These are phyloP conservation scores for Petunia axillaris DNA, from an alignment of 257 asterid genomes.

Conservation along the genomic window DNA sequence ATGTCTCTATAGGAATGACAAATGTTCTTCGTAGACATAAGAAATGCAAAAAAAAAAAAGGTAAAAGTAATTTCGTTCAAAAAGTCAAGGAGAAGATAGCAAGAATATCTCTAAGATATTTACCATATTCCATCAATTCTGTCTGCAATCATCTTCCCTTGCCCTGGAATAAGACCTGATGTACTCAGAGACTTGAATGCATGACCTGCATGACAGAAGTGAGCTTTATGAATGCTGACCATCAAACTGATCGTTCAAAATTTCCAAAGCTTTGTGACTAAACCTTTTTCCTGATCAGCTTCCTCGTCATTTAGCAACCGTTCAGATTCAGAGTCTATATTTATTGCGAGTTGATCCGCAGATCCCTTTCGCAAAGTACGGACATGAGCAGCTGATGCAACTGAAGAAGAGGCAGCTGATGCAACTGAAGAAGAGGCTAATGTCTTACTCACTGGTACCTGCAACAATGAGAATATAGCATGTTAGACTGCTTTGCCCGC, in stretches of 20 bases:
- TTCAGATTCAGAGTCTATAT: constrained; percentile 78
- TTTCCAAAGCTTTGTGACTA: not conserved
- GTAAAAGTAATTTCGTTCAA: constrained; percentile 9
- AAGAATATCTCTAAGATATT: constrained; percentile 26
- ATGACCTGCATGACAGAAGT: constrained; percentile 64
- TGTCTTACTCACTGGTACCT: constrained; percentile 64
- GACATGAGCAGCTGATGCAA: constrained; percentile 75
- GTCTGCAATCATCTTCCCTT: constrained; percentile 86
- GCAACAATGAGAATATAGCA: constrained; percentile 39
- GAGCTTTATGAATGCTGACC: constrained; percentile 19
- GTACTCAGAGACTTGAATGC: constrained; percentile 77
- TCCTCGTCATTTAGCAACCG: constrained; percentile 58
- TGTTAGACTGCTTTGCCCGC: not conserved
- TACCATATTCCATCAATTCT: constrained; percentile 95
- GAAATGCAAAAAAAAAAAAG: constrained; percentile 8
- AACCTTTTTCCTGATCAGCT: constrained; percentile 89
- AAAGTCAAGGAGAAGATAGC: not conserved
- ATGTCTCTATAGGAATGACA: not conserved
- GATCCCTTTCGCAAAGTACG: constrained; percentile 92
- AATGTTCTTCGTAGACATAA: not conserved
- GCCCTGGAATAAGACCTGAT: constrained; percentile 88
- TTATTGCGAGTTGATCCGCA: constrained; percentile 84
- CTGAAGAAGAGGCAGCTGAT: constrained; percentile 64
- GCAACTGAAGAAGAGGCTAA: constrained; percentile 53
- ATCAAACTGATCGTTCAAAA: not conserved